A percentile compares a stretch with the other conserved stretches of the same genome.
Conservation (phyloP, 2,329 filamentous ascomycete species). For the Biscogniauxia sp. region DNA sequence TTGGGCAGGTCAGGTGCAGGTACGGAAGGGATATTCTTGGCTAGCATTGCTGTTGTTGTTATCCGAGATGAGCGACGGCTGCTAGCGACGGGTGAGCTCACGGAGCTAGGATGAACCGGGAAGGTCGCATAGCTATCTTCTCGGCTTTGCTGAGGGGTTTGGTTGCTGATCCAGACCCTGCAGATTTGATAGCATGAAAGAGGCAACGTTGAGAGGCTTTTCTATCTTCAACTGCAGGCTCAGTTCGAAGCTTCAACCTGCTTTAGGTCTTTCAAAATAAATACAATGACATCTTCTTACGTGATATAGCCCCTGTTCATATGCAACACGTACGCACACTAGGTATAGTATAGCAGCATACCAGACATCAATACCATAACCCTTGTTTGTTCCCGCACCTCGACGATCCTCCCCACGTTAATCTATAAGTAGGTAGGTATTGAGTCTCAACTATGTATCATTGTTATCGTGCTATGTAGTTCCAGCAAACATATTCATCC, state of each 20-base stretch:
- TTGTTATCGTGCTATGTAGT: too few species aligned
- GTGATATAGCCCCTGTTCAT: neutral
- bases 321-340: neutral
- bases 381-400: neutral
- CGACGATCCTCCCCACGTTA: neutral
- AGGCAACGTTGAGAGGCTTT: neutral
- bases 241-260: neutral
- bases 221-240: neutral
- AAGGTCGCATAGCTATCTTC: neutral
- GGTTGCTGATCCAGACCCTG: neutral
- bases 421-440: too few species aligned
- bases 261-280: neutral
- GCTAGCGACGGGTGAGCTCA: conserved; percentile 8
- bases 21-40: conserved; percentile 7
- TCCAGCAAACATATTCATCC: too few species aligned
- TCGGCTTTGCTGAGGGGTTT: neutral
- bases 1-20: conserved; percentile 21
- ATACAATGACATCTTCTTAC: neutral
- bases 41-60: conserved; percentile 1
- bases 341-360: neutral
- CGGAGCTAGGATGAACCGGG: conserved; percentile 10
- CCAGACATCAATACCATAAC: too few species aligned
- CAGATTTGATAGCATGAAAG: too few species aligned
- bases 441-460: too few species aligned
- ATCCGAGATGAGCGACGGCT: conserved; percentile 17